Evolutionary conservation across 352 stramenopile genomes (phyloP).

Genomic region (Phytophthora melonis): DNA sequence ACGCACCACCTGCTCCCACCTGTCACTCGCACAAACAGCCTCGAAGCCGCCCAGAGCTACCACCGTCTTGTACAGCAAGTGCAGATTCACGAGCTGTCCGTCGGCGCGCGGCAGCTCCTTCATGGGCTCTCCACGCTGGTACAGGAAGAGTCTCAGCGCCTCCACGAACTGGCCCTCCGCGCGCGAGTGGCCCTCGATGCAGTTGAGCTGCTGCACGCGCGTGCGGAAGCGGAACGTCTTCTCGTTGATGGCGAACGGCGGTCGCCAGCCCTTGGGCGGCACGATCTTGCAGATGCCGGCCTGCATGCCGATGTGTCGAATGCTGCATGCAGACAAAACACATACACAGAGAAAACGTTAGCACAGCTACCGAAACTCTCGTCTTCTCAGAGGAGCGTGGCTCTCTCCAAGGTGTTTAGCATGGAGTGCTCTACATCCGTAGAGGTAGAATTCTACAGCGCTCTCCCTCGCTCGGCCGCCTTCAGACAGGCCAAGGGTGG

Average conservation of each 20-base stretch:
- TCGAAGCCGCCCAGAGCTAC: constrained; percentile 60
- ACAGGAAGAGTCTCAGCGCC: constrained; percentile 82
- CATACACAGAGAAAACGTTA: constrained; percentile 4
- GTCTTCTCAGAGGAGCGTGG: not conserved
- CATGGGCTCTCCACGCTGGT: constrained; percentile 81
- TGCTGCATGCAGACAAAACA: constrained; percentile 46
- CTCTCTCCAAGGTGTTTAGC: not conserved
- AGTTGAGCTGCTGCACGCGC: constrained; percentile 96
- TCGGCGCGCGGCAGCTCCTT: constrained; percentile 76
- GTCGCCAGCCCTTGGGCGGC: constrained; percentile 94
- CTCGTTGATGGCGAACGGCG: constrained; percentile 89
- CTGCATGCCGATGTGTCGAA: constrained; percentile 91
- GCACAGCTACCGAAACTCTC: not conserved
- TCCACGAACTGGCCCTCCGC: constrained; percentile 87
- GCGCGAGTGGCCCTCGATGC: constrained; percentile 82
- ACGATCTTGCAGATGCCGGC: constrained; percentile 99
- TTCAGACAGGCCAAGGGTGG: constrained; percentile 4
- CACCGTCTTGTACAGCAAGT: constrained; percentile 76
- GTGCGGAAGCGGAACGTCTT: constrained; percentile 93
- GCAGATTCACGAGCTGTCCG: constrained; percentile 78
- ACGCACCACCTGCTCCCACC: constrained; percentile 69
- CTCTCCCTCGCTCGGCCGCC: not conserved
- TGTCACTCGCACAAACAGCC: constrained; percentile 42
- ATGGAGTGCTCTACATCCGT: not conserved
- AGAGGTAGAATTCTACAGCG: not conserved